Conservation (phyloP, 2,329 filamentous ascomycete species). For the Fusarium sp. region DNA sequence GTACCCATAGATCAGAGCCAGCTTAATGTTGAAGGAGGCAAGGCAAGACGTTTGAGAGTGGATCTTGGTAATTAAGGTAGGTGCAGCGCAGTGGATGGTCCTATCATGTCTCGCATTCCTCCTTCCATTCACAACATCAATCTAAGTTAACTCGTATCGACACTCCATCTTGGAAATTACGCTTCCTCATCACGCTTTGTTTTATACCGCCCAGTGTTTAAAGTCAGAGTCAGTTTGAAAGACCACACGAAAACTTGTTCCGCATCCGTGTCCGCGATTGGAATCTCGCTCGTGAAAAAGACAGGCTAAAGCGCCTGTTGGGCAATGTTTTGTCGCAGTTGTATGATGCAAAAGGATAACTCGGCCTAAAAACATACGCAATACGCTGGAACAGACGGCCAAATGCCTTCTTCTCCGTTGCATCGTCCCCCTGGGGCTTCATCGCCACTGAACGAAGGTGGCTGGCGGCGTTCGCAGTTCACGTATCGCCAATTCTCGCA, state of each 20-base stretch:
- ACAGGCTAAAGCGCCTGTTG: constrained; percentile 6
- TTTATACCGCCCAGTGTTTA: not conserved
- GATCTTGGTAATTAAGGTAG: constrained; percentile 1
- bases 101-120: constrained; percentile 11
- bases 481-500: constrained; percentile 86
- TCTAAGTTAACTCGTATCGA: constrained; percentile 8
- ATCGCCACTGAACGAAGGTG: constrained; percentile 43
- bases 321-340: constrained; percentile 6
- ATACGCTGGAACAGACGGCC: not conserved
- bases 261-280: not conserved
- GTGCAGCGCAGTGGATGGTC: constrained; percentile 3
- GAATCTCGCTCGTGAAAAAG: not conserved
- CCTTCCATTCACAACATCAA: constrained; percentile 12
- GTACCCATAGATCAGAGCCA: not conserved
- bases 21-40: no score
- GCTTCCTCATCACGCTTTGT: not conserved
- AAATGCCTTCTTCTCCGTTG: constrained; percentile 43
- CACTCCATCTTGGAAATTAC: constrained; percentile 3
- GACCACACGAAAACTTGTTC: not conserved
- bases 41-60: constrained; percentile 9
- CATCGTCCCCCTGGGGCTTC: constrained; percentile 32
- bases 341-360: constrained; percentile 11
- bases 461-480: constrained; percentile 72
- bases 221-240: not conserved
- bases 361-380: not conserved